A percentile compares a stretch with the other conserved stretches of the same genome.
phyloP scores from a whole-genome alignment of 2,329 filamentous ascomycete species.

The Verticillium tricorpus region DNA sequence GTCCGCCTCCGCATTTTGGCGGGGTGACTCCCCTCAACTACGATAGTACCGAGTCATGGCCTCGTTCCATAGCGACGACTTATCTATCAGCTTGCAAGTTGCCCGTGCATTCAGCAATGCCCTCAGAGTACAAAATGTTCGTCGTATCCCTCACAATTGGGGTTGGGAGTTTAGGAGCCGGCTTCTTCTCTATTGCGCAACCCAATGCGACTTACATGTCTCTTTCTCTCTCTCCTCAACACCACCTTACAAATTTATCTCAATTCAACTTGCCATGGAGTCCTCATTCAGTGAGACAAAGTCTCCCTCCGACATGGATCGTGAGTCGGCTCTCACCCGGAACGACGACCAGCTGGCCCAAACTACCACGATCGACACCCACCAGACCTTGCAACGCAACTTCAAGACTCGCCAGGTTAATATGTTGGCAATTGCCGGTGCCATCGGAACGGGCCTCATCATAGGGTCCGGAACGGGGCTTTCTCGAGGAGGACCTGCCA shows the following conservation, averaged over 20 bases:
- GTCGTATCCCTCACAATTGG: too few species aligned
- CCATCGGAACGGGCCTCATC: conserved; percentile 38
- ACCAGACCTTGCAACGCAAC: conserved; percentile 4
- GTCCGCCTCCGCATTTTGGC: background rate
- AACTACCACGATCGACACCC: background rate
- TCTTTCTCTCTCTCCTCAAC: too few species aligned
- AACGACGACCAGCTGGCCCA: background rate
- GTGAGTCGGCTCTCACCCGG: background rate
- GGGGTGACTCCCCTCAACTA: background rate
- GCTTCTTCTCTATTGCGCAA: too few species aligned
- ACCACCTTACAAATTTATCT: too few species aligned
- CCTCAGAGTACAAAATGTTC: too few species aligned
- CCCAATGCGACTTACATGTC: too few species aligned
- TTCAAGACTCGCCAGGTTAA: conserved; percentile 23
- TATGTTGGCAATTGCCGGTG: conserved; percentile 33
- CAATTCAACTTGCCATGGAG: background rate
- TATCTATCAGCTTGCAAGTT: too few species aligned
- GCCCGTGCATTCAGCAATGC: too few species aligned
- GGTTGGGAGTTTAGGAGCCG: too few species aligned
- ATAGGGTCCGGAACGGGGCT: conserved; percentile 47
- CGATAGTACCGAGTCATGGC: background rate
- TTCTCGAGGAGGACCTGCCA: conserved; percentile 38
- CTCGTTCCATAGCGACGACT: too few species aligned
- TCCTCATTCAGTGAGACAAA: background rate
- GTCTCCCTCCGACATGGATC: background rate